Percentiles rank a stretch among this genome's conserved stretches.
These are phyloP conservation scores for Geosmithia morbida DNA, from an alignment of 2,329 filamentous ascomycete species.

Conservation along the genomic window DNA sequence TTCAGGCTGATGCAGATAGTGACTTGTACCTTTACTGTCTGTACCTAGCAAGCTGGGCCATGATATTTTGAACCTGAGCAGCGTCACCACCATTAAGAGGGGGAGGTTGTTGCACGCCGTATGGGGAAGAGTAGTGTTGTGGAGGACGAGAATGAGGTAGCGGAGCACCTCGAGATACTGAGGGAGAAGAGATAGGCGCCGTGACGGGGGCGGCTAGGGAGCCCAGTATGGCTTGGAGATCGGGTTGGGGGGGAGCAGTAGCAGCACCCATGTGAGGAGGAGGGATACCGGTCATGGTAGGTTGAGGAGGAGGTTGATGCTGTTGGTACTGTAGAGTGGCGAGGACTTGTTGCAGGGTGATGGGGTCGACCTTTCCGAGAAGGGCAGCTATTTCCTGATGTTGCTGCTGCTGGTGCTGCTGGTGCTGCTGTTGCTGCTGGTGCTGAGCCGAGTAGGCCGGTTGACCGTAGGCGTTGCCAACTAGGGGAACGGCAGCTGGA, in stretches of 20 bases:
- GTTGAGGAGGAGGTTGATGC: slow-evolving; percentile 5
- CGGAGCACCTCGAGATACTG: slow-evolving; percentile 3
- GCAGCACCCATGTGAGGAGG: background rate
- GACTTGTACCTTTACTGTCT: background rate
- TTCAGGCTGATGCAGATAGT: background rate
- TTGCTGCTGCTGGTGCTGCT: slow-evolving; percentile 17
- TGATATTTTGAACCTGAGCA: slow-evolving; percentile 55
- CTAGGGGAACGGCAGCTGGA: slow-evolving; percentile 1
- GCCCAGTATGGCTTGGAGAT: slow-evolving; percentile 31
- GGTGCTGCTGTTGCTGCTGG: slow-evolving; percentile 13
- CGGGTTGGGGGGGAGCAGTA: slow-evolving; percentile 13
- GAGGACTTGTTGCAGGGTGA: slow-evolving; percentile 56
- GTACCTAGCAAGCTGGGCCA: slow-evolving; percentile 42
- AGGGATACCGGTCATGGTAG: slow-evolving; percentile 2
- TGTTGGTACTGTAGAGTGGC: slow-evolving; percentile 32
- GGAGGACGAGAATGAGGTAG: slow-evolving; percentile 9
- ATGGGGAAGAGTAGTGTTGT: slow-evolving; percentile 14
- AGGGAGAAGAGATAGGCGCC: slow-evolving; percentile 3
- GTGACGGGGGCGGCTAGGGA: slow-evolving; percentile 15
- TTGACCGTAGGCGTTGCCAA: slow-evolving; percentile 6
- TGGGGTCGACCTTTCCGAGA: slow-evolving; percentile 53
- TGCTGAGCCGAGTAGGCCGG: slow-evolving; percentile 15
- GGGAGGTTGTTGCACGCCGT: slow-evolving; percentile 13
- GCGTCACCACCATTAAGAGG: slow-evolving; percentile 16
- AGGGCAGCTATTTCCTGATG: slow-evolving; percentile 42